Evolutionary conservation across 192 early-diverging fungal genomes (phyloP).

Genomic region (Backusella liffmaniae): DNA sequence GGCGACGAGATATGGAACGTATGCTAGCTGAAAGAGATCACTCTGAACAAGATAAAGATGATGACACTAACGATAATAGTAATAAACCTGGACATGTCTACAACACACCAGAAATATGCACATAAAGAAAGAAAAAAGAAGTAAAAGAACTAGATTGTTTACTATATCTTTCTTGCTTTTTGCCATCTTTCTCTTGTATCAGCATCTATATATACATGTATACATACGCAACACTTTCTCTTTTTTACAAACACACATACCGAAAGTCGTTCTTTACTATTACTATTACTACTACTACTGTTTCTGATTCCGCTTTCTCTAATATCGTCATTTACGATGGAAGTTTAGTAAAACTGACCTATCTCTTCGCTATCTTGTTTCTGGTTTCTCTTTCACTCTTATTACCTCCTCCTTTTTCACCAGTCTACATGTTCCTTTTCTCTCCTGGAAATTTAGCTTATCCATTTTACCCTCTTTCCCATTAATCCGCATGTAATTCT

Average conservation of each 20-base stretch:
- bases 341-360: background rate
- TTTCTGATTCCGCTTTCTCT: background rate
- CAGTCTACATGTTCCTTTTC: background rate
- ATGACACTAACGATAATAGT: background rate
- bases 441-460: background rate
- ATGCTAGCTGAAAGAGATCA: constrained; percentile 20
- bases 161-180: background rate
- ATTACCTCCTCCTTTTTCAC: background rate
- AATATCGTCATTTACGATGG: constrained; percentile 4
- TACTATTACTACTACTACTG: background rate
- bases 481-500: constrained; percentile 1
- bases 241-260: background rate
- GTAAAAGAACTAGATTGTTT: constrained; percentile 1
- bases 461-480: background rate
- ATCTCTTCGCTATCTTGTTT: background rate
- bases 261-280: background rate
- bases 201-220: background rate
- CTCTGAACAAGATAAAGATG: constrained; percentile 2
- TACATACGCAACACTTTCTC: background rate
- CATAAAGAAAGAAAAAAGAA: constrained; percentile 5
- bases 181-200: background rate
- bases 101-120: constrained; percentile 11
- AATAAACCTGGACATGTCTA: background rate
- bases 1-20: constrained; percentile 23
- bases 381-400: background rate